Conservation (phyloP, 2,329 filamentous ascomycete species). For the Cordyceps tenuipes region DNA sequence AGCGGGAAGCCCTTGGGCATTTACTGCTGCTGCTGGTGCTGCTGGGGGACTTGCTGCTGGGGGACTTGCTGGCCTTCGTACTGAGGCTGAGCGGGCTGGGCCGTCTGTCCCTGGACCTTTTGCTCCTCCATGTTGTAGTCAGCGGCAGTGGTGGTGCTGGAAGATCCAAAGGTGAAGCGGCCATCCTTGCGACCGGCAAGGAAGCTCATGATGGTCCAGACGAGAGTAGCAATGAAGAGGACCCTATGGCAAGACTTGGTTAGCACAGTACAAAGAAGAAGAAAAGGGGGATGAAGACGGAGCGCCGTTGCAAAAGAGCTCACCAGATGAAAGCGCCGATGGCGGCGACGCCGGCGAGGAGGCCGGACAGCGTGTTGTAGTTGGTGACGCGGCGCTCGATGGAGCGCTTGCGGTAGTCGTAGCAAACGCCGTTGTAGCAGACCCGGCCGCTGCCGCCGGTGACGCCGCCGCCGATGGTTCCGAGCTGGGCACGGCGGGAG, state of each 20-base stretch:
- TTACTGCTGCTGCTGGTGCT: constrained; percentile 12
- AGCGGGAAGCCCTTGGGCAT: background rate
- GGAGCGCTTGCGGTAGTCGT: constrained; percentile 6
- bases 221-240: constrained; percentile 30
- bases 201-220: constrained; percentile 28
- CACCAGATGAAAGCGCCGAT: constrained; percentile 36
- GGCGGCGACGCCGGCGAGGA: constrained; percentile 32
- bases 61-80: constrained; percentile 10
- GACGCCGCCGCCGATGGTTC: background rate
- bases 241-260: constrained; percentile 20
- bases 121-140: constrained; percentile 27
- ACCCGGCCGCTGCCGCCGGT: background rate
- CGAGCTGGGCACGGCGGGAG: constrained; percentile 1
- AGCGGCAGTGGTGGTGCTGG: constrained; percentile 13
- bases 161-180: constrained; percentile 20
- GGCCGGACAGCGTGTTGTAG: background rate
- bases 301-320: constrained; percentile 11
- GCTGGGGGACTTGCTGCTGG: constrained; percentile 15
- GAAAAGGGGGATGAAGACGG: too few species aligned
- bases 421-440: constrained; percentile 18
- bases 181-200: constrained; percentile 30
- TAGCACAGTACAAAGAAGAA: background rate
- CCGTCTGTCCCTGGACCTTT: constrained; percentile 18
- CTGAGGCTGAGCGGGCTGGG: constrained; percentile 17
- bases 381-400: constrained; percentile 2